These are phyloP conservation scores for Persicaria tinctoria DNA, from an alignment of 148 eudicot species.

Conservation along the genomic window DNA sequence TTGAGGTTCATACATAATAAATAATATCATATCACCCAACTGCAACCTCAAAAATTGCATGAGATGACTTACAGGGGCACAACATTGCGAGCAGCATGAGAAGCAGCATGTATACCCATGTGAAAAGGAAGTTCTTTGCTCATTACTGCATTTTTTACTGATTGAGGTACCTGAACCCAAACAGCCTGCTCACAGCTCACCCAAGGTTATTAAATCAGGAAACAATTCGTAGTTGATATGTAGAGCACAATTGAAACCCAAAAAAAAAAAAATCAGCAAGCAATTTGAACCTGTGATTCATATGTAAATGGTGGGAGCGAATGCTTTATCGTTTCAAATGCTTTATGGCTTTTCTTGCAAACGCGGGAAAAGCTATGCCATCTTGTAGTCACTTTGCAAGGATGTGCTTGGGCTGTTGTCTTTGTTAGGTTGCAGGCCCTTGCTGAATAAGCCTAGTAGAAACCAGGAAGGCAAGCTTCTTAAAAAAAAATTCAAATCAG, in stretches of 20 bases:
- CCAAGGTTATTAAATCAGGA: background rate
- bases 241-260: background rate
- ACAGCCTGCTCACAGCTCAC: conserved; percentile 54
- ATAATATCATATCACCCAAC: conserved; percentile 3
- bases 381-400: conserved; percentile 81
- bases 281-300: conserved; percentile 61
- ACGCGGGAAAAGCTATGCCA: conserved; percentile 91
- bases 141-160: conserved; percentile 68
- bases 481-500: background rate
- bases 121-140: conserved; percentile 41
- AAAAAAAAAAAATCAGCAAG: conserved; percentile 3
- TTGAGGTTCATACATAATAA: background rate
- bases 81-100: conserved; percentile 89
- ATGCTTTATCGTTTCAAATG: conserved; percentile 77
- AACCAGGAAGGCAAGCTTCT: conserved; percentile 15
- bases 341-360: conserved; percentile 56
- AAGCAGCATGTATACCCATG: conserved; percentile 94
- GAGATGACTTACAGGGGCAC: conserved; percentile 74
- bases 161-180: conserved; percentile 82
- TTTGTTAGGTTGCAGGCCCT: conserved; percentile 32
- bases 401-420: conserved; percentile 64
- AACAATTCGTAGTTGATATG: background rate
- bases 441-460: conserved; percentile 63
- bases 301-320: conserved; percentile 74
- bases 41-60: background rate